Conservation (phyloP, 345 rosid genomes). For the Linum tenue region DNA sequence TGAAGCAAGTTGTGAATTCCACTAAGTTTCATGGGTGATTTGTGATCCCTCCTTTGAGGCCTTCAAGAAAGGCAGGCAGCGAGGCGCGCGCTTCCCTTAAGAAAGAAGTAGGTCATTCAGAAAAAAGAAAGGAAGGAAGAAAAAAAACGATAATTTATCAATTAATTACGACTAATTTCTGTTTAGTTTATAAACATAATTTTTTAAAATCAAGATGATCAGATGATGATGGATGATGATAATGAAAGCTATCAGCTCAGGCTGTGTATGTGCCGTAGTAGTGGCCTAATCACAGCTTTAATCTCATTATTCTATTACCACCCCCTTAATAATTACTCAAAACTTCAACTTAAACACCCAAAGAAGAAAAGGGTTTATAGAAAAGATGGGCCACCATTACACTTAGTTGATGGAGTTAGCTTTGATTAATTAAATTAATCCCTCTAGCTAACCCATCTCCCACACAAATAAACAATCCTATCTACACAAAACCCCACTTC, state of each 20-base stretch:
- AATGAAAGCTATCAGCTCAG: conserved; percentile 9
- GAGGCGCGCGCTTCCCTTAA: conserved; percentile 24
- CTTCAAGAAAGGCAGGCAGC: conserved; percentile 23
- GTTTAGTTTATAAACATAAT: no score
- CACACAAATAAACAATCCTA: conserved; percentile 14
- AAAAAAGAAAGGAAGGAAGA: no score
- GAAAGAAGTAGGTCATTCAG: conserved; percentile 14
- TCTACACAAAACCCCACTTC: conserved; percentile 11
- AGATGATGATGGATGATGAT: conserved; percentile 16
- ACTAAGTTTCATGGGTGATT: conserved; percentile 1
- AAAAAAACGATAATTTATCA: no score
- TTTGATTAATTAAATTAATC: conserved; percentile 15
- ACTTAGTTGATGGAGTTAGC: neutral
- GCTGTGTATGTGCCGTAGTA: neutral
- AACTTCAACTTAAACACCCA: neutral
- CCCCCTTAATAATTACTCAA: neutral
- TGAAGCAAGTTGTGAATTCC: neutral
- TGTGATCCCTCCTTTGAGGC: conserved; percentile 1
- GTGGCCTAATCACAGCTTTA: conserved; percentile 4
- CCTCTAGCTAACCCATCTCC: conserved; percentile 15
- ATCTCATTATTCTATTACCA: neutral
- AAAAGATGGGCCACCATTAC: neutral
- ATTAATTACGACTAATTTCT: no score
- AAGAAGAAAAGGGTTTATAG: neutral
- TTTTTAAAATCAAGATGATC: neutral